Percentiles rank a stretch among this genome's conserved stretches.
phyloP scores from a whole-genome alignment of 371 early-diverging fungal species.

The Actinomortierella wolfii region DNA sequence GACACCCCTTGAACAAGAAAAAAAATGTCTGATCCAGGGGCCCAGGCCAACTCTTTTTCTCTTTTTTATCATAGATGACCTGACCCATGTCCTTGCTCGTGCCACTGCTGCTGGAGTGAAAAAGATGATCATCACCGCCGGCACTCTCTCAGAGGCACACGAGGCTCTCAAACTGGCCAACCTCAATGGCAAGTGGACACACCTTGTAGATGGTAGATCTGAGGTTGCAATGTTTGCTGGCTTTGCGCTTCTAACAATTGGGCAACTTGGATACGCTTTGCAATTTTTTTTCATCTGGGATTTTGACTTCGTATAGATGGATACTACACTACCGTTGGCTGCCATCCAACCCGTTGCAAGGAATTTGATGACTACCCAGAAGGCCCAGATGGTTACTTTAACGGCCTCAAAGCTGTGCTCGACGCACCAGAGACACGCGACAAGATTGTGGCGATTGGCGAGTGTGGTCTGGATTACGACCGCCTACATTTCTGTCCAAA shows the following conservation, averaged over 20 bases:
- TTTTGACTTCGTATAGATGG: conserved; percentile 14
- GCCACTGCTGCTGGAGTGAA: conserved; percentile 69
- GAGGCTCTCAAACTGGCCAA: conserved; percentile 62
- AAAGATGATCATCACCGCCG: conserved; percentile 81
- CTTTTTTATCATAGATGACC: conserved; percentile 60
- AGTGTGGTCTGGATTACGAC: conserved; percentile 94
- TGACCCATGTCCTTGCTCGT: conserved; percentile 65
- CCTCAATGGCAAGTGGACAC: conserved; percentile 36
- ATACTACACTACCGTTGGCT: conserved; percentile 83
- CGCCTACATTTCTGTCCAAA: conserved; percentile 83
- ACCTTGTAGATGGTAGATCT: not conserved
- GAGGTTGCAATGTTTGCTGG: not conserved
- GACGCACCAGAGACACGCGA: conserved; percentile 33
- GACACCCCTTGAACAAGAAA: too few relatives aligned
- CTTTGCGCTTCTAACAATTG: too few relatives aligned
- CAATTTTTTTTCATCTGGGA: not conserved
- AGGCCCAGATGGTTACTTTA: conserved; percentile 69
- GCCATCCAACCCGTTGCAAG: conserved; percentile 84
- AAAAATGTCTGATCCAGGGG: too few relatives aligned
- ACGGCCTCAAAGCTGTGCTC: conserved; percentile 53
- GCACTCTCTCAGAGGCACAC: conserved; percentile 63
- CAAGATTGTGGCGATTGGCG: conserved; percentile 88
- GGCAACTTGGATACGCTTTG: too few relatives aligned
- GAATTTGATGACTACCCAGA: conserved; percentile 67
- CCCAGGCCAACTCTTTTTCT: not conserved